A percentile compares a stretch with the other conserved stretches of the same genome.
These are phyloP conservation scores for Gardenia jasminoides DNA, from an alignment of 257 asterid genomes.

Conservation along the genomic window DNA sequence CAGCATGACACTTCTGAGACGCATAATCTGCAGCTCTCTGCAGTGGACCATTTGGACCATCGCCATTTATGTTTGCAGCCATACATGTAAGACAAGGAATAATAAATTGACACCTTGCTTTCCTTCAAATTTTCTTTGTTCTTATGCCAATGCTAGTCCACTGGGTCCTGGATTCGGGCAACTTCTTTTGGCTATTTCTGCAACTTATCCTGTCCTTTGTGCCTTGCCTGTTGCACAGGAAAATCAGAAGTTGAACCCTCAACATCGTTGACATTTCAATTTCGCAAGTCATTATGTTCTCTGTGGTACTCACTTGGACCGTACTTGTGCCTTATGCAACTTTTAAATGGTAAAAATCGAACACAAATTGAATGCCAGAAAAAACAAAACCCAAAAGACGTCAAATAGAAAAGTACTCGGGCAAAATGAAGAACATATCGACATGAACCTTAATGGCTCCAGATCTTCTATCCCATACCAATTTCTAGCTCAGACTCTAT, in stretches of 20 bases:
- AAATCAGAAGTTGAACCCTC: conserved; percentile 1
- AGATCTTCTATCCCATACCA: no score
- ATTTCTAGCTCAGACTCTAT: no score
- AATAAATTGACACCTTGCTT: neutral
- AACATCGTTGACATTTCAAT: conserved; percentile 1
- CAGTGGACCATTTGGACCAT: conserved; percentile 6
- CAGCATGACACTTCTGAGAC: conserved; percentile 4
- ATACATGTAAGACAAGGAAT: neutral
- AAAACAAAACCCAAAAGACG: no score
- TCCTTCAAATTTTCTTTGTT: neutral
- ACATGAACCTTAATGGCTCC: no score
- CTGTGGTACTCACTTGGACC: neutral
- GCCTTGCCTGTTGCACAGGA: conserved; percentile 1
- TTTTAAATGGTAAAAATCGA: neutral
- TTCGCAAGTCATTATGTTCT: conserved; percentile 1
- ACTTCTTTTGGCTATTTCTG: conserved; percentile 5
- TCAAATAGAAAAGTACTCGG: no score
- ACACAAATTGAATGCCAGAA: neutral
- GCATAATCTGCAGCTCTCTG: neutral
- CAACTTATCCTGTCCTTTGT: neutral
- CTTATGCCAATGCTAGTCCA: neutral
- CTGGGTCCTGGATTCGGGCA: neutral
- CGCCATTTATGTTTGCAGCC: neutral
- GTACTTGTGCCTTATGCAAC: no score
- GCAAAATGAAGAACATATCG: no score